Percentiles rank a stretch among this genome's conserved stretches.
Conservation (phyloP, 306 rosid genomes). For the Alnus glutinosa region DNA sequence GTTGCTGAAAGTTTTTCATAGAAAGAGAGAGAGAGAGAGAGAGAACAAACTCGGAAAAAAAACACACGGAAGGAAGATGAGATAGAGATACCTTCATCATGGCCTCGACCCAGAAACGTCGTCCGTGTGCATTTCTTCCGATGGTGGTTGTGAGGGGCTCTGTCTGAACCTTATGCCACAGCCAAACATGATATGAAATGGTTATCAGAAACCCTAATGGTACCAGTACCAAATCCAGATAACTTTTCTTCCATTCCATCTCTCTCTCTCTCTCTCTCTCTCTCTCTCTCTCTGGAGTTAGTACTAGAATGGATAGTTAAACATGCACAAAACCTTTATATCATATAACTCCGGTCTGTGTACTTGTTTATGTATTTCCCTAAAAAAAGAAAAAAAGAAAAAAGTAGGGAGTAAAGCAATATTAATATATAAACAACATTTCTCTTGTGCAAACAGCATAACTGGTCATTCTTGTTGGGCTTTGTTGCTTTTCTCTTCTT, state of each 20-base stretch:
- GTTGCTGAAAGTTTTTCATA: too few relatives aligned
- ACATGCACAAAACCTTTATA: background rate
- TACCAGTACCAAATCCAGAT: slow-evolving; percentile 57
- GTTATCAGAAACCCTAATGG: slow-evolving; percentile 55
- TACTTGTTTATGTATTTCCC: too few relatives aligned
- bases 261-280: background rate
- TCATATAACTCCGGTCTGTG: background rate
- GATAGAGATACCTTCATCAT: slow-evolving; percentile 54
- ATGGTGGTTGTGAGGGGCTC: slow-evolving; percentile 58
- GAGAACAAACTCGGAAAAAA: background rate
- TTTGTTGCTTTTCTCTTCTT: too few relatives aligned
- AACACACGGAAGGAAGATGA: background rate
- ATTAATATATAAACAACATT: too few relatives aligned
- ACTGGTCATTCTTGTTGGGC: too few relatives aligned
- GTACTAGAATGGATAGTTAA: background rate
- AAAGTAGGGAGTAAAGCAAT: too few relatives aligned
- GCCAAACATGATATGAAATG: slow-evolving; percentile 58
- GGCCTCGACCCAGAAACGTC: slow-evolving; percentile 59
- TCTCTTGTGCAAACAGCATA: too few relatives aligned
- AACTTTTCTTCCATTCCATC: slow-evolving; percentile 58
- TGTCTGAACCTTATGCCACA: slow-evolving; percentile 59
- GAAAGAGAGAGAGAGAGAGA: too few relatives aligned
- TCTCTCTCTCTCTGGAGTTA: background rate
- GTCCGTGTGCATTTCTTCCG: slow-evolving; percentile 60
- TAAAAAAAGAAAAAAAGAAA: too few relatives aligned